Conservation (phyloP, 345 rosid species). For the Lagerstroemia speciosa region DNA sequence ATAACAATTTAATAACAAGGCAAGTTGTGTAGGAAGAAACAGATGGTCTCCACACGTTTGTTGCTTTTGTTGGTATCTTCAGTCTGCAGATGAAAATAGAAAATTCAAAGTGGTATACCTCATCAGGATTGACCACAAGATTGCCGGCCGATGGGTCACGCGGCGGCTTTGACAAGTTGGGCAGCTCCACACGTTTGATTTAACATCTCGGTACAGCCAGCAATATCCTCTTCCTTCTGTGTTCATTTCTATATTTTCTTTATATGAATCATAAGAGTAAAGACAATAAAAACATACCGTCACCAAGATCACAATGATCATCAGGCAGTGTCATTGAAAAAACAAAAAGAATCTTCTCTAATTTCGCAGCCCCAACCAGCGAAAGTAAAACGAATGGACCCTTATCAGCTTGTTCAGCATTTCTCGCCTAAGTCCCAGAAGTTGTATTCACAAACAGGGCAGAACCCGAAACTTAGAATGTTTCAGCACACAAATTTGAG, state of each 20-base stretch:
- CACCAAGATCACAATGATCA: too few species aligned
- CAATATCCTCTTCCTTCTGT: background rate
- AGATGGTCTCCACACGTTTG: too few species aligned
- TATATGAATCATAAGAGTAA: too few species aligned
- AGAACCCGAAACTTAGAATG: background rate
- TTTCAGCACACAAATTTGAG: background rate
- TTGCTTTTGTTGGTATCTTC: background rate
- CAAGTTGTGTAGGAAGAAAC: too few species aligned
- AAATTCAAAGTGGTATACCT: background rate
- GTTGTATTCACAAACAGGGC: background rate
- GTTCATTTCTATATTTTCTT: background rate
- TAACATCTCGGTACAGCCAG: background rate
- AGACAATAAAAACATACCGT: too few species aligned
- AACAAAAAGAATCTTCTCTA: too few species aligned
- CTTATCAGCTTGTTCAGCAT: background rate
- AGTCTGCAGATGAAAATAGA: background rate
- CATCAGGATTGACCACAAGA: background rate
- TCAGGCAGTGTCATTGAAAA: too few species aligned
- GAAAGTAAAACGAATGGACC: background rate
- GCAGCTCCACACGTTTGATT: background rate
- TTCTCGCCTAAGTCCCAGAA: background rate
- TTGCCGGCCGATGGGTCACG: conserved; percentile 2
- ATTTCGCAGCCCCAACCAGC: too few species aligned
- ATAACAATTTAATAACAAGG: too few species aligned
- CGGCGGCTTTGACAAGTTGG: background rate